A percentile compares a stretch with the other conserved stretches of the same genome.
These are phyloP conservation scores for Porphyrellus cyaneotinctus DNA, from an alignment of 768 basidiomycete genomes.

Conservation along the genomic window DNA sequence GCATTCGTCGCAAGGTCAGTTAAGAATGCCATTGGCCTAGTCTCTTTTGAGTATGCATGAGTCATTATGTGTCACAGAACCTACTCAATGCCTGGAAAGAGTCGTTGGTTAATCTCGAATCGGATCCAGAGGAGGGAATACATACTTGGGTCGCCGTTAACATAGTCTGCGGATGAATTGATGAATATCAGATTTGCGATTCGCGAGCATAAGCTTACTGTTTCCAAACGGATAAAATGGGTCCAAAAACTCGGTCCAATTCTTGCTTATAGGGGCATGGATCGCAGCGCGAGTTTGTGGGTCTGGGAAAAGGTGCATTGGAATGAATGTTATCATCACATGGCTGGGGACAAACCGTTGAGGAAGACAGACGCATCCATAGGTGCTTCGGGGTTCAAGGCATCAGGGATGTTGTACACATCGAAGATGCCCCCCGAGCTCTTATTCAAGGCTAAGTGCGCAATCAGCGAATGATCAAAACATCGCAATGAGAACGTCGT, in stretches of 20 bases:
- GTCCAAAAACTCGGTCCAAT: slow-evolving; percentile 37
- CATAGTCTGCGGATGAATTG: slow-evolving; percentile 13
- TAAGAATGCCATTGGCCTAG: slow-evolving; percentile 60
- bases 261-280: slow-evolving; percentile 61
- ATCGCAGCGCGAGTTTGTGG: slow-evolving; percentile 53
- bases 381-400: slow-evolving; percentile 46
- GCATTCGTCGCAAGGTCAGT: slow-evolving; percentile 65
- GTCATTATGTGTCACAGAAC: slow-evolving; percentile 4
- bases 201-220: slow-evolving; percentile 15
- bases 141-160: slow-evolving; percentile 32
- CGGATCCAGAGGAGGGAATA: background rate
- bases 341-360: slow-evolving; percentile 44
- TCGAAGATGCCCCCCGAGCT: slow-evolving; percentile 36
- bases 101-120: background rate
- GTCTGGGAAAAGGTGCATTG: slow-evolving; percentile 34
- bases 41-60: slow-evolving; percentile 9
- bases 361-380: slow-evolving; percentile 54
- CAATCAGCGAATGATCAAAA: slow-evolving; percentile 7
- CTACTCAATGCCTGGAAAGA: slow-evolving; percentile 32
- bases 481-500: slow-evolving; percentile 12
- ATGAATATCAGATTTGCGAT: background rate
- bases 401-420: slow-evolving; percentile 55
- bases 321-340: background rate
- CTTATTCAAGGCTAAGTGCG: slow-evolving; percentile 14
- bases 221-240: slow-evolving; percentile 36